phyloP scores from a whole-genome alignment of 805 yeast genomes.

The Zygotorulaspora florentina region DNA sequence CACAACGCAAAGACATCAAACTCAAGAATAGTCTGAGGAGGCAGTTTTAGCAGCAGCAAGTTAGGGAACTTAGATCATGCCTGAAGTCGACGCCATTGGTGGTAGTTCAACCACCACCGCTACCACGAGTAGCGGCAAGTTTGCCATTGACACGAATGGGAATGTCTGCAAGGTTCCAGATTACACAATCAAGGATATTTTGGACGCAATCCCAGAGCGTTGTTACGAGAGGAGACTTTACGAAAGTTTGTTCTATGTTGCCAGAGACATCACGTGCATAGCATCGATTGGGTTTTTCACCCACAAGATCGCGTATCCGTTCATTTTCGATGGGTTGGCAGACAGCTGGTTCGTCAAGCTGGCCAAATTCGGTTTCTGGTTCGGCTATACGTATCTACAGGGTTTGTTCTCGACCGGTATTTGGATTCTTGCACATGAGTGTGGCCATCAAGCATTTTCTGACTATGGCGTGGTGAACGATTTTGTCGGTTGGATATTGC shows the following conservation, averaged over 20 bases:
- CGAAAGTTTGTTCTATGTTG: slow-evolving; percentile 58
- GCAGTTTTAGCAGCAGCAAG: too few species aligned
- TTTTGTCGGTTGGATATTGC: slow-evolving; percentile 77
- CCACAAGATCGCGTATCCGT: slow-evolving; percentile 16
- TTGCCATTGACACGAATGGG: slow-evolving; percentile 58
- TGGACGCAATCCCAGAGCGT: slow-evolving; percentile 66
- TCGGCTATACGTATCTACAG: slow-evolving; percentile 46
- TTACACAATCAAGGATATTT: slow-evolving; percentile 68
- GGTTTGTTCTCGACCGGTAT: slow-evolving; percentile 72
- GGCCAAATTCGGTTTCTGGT: slow-evolving; percentile 57
- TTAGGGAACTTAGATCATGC: neutral
- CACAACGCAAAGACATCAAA: too few species aligned
- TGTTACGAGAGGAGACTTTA: slow-evolving; percentile 63
- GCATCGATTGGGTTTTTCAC: slow-evolving; percentile 48
- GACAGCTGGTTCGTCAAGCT: slow-evolving; percentile 5
- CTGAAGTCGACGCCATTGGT: neutral
- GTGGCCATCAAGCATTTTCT: slow-evolving; percentile 85
- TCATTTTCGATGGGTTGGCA: slow-evolving; percentile 7
- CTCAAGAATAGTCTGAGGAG: too few species aligned
- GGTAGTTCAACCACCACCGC: slow-evolving; percentile 12
- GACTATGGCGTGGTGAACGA: slow-evolving; percentile 72
- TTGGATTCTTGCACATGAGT: slow-evolving; percentile 88
- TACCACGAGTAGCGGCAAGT: slow-evolving; percentile 18
- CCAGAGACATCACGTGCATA: slow-evolving; percentile 56
- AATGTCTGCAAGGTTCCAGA: slow-evolving; percentile 69